Evolutionary conservation across 768 basidiomycete genomes (phyloP), one percentile per base, ranked within the genome.

Genomic region (Ephemerocybe angulata): DNA sequence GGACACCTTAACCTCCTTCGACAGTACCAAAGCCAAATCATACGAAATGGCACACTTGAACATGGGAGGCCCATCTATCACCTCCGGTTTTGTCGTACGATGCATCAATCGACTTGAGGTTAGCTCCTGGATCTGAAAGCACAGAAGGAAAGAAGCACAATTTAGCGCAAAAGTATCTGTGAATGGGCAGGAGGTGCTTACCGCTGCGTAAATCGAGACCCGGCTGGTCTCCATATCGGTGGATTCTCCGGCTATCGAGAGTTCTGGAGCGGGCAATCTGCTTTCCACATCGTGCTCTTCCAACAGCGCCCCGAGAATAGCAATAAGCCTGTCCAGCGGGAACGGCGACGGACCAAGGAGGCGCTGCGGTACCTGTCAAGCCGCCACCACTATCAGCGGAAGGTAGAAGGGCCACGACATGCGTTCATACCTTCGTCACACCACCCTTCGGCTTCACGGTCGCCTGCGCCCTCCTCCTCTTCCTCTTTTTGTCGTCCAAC

Each of bases 261-360:
- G 83, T 52, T 83, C 75, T 1, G 73, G 76, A 0, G 70, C 75
- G 4, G 74, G 67, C 2, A 71, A 63, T 8, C 83, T 73, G 1
- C 65, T 65, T 21, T 88, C 82, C 0, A 66, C 69, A 59, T 83
- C 86, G 59, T 90, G 82, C 63, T 90, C 91, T 61, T 90, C 86
- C 12, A 92, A 61, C 1, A 97, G 68, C 0, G 84, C 79, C 1
- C 89, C 91, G 1, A 94, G 76, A 50, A 95, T 87, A 0, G 90
- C 92, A 3, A 90, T 63, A 52, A 96, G 71, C 28, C 93, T 73
- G 62, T 95, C 93, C 1, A 94, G 67, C 0, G 88, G 83, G 64
- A 95, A 95, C 1, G 86, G 69, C 30, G 79, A 75, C 2, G 93
- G 93, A 1, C 93, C 93, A 2, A 89, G 70, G 3, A 93, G 77